Base-by-base conservation (phyloP, 208 protist genomes). In the Porcisia hertigi region DNA sequence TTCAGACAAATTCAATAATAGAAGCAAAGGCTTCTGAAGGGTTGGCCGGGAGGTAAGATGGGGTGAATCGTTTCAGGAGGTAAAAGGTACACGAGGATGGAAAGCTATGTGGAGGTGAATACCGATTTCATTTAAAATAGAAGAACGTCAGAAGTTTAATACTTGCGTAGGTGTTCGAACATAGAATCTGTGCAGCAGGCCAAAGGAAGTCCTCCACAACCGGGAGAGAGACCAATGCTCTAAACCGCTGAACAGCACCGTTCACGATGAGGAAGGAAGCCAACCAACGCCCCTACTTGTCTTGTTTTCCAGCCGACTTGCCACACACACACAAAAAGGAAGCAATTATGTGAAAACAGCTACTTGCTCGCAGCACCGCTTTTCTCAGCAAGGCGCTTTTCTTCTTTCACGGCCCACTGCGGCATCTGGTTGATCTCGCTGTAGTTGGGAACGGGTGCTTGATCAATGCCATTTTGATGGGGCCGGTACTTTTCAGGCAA, bases 401-500 rank as follows among this genome's bases (percentile, higher is more conserved):
- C 92, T 81, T 98, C 94, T 25, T 92, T 87, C 14, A 88, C 73
- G 30, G 94, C 94, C 92, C 94, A 98, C 55, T 93, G 69, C 58
- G 94, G 94, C 87, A 96, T 94, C 58, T 87, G 89, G 71, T 98
- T 98, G 58, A 96, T 96, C 70, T 92, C 89, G n/a, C 82, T 81
- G 81, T 97, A 96, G 67, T 98, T 90, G 7, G 92, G 91, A 7
- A 98, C 84, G 30, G 94, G 94, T 12, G 92, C 86, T 69, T 95
- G 92, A 73, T 96, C 94, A 69, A 97, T 89, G 45, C 94, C 94
- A 73, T 95, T 96, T 75, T 97, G 92, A 75, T 98, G 94, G 34
- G 94, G 94, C 2, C 94, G 81, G 73, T 98, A 98, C 75, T 98
- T 98, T 73, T 98, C 92, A 20, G 94, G 92, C 7, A 98, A 78